These are phyloP conservation scores for Tricharina praecox DNA, from an alignment of 495 filamentous ascomycete genomes.

Conservation along the genomic window DNA sequence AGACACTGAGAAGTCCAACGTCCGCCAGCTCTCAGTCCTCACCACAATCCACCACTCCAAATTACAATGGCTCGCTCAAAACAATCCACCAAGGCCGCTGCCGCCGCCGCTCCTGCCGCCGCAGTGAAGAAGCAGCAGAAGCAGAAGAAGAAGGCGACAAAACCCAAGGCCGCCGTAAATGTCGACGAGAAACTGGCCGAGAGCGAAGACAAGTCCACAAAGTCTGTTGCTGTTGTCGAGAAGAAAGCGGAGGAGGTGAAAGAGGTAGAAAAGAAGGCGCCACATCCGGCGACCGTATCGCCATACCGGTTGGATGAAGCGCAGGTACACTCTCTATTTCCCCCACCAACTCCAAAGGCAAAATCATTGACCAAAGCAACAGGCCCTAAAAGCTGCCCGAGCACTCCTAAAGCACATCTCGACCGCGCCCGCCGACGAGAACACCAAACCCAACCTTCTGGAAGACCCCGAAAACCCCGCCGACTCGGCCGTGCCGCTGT, in stretches of 20 bases:
- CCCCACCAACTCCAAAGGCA: neutral
- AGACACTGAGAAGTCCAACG: too few species aligned
- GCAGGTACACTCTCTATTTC: constrained; percentile 33
- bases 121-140: neutral
- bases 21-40: neutral
- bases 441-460: constrained; percentile 57
- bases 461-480: constrained; percentile 44
- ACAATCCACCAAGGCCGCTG: neutral
- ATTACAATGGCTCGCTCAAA: constrained; percentile 6
- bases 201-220: neutral
- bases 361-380: constrained; percentile 8
- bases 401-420: constrained; percentile 66
- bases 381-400: constrained; percentile 49
- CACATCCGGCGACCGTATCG: constrained; percentile 26
- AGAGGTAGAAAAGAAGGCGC: constrained; percentile 1
- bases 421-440: constrained; percentile 37
- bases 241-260: constrained; percentile 4
- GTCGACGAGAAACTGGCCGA: neutral
- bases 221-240: neutral
- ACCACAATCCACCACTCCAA: too few species aligned
- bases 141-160: neutral
- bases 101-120: neutral
- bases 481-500: constrained; percentile 39
- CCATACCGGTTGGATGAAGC: constrained; percentile 49
- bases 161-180: neutral